A percentile compares a stretch with the other conserved stretches of the same genome.
phyloP scores from a whole-genome alignment of 1,139 yeast species.

The Nematodospora anomalae region DNA sequence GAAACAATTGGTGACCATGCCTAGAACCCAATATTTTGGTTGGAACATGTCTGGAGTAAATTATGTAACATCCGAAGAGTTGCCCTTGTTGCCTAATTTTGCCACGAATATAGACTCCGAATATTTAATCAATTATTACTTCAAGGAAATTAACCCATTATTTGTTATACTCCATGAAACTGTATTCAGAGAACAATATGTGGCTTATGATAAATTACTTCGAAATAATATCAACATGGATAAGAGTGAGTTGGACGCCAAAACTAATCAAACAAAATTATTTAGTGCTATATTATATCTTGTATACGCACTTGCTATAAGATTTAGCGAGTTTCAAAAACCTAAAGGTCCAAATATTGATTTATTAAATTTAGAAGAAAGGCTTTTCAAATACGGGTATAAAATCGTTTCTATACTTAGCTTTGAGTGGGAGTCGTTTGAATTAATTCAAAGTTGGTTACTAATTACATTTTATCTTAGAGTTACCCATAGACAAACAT shows the following conservation, averaged over 20 bases:
- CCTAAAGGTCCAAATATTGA: slow-evolving; percentile 35
- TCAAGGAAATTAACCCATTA: slow-evolving; percentile 54
- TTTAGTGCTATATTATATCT: slow-evolving; percentile 55
- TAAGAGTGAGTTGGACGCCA: slow-evolving; percentile 19
- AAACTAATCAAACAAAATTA: slow-evolving; percentile 38
- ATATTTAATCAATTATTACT: slow-evolving; percentile 40
- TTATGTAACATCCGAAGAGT: slow-evolving; percentile 42
- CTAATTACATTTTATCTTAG: slow-evolving; percentile 55
- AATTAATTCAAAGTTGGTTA: slow-evolving; percentile 64
- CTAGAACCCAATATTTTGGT: slow-evolving; percentile 61
- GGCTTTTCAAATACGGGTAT: slow-evolving; percentile 51
- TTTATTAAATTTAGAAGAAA: slow-evolving; percentile 46
- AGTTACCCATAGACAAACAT: slow-evolving; percentile 56
- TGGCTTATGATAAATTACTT: slow-evolving; percentile 30
- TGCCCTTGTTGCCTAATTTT: slow-evolving; percentile 38
- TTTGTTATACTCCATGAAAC: slow-evolving; percentile 55
- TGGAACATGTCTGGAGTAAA: slow-evolving; percentile 67
- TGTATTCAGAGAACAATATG: slow-evolving; percentile 53
- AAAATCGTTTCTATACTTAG: slow-evolving; percentile 48
- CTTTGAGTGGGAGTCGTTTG: slow-evolving; percentile 70
- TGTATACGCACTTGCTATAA: slow-evolving; percentile 51
- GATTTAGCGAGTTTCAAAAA: slow-evolving; percentile 51
- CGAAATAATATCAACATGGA: slow-evolving; percentile 13
- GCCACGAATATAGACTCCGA: slow-evolving; percentile 17
- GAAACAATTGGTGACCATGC: slow-evolving; percentile 41